Conservation (phyloP, 805 yeast genomes). For the Pichia heedii region DNA sequence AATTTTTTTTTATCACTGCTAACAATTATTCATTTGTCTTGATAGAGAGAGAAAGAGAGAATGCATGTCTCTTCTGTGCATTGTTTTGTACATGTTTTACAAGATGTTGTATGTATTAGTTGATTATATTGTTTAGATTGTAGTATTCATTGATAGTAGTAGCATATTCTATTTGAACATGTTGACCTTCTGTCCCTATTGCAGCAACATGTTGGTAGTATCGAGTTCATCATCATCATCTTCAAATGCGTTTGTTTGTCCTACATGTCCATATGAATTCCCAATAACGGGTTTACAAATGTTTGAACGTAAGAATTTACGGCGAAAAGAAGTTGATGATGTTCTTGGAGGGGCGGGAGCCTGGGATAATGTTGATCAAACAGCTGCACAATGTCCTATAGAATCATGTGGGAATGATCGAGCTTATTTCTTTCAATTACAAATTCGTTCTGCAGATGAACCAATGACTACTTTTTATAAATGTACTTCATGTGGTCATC, state of each 20-base stretch:
- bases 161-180: slow-evolving; percentile 38
- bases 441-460: slow-evolving; percentile 96
- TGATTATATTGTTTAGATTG: no score
- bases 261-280: slow-evolving; percentile 93
- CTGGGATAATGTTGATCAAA: slow-evolving; percentile 98
- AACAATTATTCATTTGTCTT: no score
- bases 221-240: slow-evolving; percentile 45
- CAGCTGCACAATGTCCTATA: slow-evolving; percentile 84
- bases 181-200: slow-evolving; percentile 93
- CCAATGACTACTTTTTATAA: slow-evolving; percentile 98
- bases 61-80: no score
- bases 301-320: slow-evolving; percentile 74
- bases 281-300: slow-evolving; percentile 77
- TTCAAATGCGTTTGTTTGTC: slow-evolving; percentile 69
- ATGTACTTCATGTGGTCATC: slow-evolving; percentile 86
- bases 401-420: slow-evolving; percentile 79
- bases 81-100: no score
- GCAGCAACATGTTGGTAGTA: slow-evolving; percentile 82
- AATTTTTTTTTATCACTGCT: no score
- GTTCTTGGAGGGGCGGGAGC: slow-evolving; percentile 95
- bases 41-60: no score
- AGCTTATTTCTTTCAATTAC: slow-evolving; percentile 95
- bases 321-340: slow-evolving; percentile 89
- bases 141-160: no score
- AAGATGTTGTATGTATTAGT: no score